A percentile compares a stretch with the other conserved stretches of the same genome.
Evolutionary conservation across 495 filamentous ascomycete genomes (phyloP).

Genomic region (Talaromyces proteolyticus): DNA sequence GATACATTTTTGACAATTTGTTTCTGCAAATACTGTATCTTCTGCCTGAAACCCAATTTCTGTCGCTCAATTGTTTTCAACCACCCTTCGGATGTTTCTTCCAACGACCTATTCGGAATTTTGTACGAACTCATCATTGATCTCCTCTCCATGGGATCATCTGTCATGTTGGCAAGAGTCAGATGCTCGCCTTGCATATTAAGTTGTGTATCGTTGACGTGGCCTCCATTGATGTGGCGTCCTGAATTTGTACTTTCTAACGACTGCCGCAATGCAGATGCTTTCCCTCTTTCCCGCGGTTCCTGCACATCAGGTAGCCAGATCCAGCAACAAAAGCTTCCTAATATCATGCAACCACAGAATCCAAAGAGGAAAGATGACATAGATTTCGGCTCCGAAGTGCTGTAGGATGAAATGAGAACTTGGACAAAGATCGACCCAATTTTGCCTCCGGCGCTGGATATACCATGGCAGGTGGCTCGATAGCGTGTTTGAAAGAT

Average conservation of each 20-base stretch:
- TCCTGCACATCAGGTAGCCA: conserved; percentile 10
- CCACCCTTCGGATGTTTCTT: neutral
- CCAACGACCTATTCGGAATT: neutral
- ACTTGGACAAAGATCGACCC: conserved; percentile 36
- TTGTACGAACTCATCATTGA: neutral
- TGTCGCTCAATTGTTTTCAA: neutral
- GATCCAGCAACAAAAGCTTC: conserved; percentile 13
- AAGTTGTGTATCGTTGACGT: neutral
- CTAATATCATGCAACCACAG: neutral
- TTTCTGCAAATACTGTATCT: neutral
- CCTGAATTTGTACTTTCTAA: too few species aligned
- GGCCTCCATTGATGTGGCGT: neutral
- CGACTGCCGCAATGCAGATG: too few species aligned
- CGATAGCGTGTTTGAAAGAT: conserved; percentile 43
- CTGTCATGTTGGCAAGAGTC: neutral
- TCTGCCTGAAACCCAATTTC: neutral
- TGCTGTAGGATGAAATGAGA: conserved; percentile 15
- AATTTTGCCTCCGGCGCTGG: conserved; percentile 37
- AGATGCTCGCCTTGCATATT: neutral
- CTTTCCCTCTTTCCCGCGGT: neutral
- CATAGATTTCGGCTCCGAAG: neutral
- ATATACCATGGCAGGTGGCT: conserved; percentile 34
- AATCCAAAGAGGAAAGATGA: neutral
- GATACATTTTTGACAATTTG: neutral
- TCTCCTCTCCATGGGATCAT: too few species aligned